phyloP scores from a whole-genome alignment of 202 grass and related monocot genomes.

The Hordeum pubiflorum region DNA sequence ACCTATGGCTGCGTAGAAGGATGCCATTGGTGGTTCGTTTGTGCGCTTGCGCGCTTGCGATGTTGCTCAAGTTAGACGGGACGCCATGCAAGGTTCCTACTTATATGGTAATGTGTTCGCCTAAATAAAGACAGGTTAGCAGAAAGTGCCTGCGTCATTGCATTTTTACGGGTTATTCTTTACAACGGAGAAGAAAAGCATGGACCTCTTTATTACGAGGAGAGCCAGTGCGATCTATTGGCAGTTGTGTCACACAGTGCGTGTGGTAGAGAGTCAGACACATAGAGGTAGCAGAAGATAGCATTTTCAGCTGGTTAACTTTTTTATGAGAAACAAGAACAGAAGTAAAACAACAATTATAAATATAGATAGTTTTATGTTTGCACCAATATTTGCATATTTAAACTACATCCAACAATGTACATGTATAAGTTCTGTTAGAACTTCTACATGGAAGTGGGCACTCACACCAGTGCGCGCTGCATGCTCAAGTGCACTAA shows the following conservation, averaged over 20 bases:
- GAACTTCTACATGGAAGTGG: background rate
- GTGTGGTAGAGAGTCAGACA: background rate
- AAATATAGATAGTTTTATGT: background rate
- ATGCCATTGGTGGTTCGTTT: slow-evolving; percentile 28
- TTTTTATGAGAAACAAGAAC: background rate
- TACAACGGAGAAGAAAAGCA: background rate
- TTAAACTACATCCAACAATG: background rate
- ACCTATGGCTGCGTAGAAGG: background rate
- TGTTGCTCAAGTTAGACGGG: background rate
- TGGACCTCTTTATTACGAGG: background rate
- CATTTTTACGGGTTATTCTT: background rate
- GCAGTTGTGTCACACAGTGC: slow-evolving; percentile 2
- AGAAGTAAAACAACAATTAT: background rate
- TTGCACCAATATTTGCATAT: background rate
- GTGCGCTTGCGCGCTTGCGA: background rate
- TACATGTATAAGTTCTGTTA: background rate
- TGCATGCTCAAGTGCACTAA: background rate
- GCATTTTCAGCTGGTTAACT: background rate
- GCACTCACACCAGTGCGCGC: background rate
- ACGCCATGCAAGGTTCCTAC: background rate
- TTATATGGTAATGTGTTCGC: background rate
- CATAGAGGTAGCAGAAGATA: background rate
- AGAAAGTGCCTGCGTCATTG: background rate
- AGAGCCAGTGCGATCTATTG: background rate
- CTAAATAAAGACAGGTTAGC: slow-evolving; percentile 3